Evolutionary conservation across 208 protist genomes (phyloP).

Genomic region (Eutreptiella sp.): DNA sequence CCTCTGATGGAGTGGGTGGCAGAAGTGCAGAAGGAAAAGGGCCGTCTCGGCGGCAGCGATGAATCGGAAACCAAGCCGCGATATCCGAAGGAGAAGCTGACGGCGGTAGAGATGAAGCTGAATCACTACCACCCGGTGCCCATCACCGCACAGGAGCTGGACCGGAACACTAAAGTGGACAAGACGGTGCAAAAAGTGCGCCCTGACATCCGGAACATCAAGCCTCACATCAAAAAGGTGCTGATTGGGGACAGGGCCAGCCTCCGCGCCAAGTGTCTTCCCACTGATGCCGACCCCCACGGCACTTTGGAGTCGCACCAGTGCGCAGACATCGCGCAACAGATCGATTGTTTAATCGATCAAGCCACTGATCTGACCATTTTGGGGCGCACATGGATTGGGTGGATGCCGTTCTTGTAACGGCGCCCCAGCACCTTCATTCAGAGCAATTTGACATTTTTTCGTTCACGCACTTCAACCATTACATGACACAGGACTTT

Average conservation of each 20-base stretch:
- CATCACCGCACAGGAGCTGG: slow-evolving; percentile 18
- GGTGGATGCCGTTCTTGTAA: slow-evolving; percentile 45
- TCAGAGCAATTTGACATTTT: too few species aligned
- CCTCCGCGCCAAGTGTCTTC: too few species aligned
- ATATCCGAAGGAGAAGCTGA: slow-evolving; percentile 14
- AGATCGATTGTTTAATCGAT: slow-evolving; percentile 71
- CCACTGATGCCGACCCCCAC: too few species aligned
- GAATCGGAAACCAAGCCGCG: slow-evolving; percentile 1
- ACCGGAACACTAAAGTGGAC: background rate
- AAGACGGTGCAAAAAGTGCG: too few species aligned
- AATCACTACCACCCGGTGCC: slow-evolving; percentile 33
- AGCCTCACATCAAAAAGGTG: background rate
- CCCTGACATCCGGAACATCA: too few species aligned
- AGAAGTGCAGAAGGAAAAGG: slow-evolving; percentile 28
- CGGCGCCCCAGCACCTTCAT: too few species aligned
- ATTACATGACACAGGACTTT: too few species aligned
- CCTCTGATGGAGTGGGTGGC: slow-evolving; percentile 61
- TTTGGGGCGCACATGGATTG: slow-evolving; percentile 52
- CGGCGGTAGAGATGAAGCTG: slow-evolving; percentile 36
- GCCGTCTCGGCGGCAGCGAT: background rate
- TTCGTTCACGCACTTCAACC: too few species aligned
- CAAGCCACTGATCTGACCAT: slow-evolving; percentile 72
- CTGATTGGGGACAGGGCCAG: background rate
- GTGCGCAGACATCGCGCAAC: slow-evolving; percentile 32
- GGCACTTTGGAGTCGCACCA: background rate